Evolutionary conservation across 129 eudicot genomes (phyloP).

Genomic region (Lactuca saligna): DNA sequence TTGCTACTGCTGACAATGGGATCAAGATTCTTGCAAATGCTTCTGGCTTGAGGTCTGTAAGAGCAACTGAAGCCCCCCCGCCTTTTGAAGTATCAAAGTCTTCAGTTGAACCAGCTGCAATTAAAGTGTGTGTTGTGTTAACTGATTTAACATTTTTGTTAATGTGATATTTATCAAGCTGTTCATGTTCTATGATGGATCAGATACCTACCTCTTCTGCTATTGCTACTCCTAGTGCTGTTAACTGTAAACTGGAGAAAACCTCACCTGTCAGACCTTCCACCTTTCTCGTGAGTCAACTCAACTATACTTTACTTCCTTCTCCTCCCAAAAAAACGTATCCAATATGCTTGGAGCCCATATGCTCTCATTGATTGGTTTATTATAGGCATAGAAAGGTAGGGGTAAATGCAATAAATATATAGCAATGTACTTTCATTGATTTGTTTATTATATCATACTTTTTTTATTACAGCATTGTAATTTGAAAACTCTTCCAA

Average conservation of each 20-base stretch:
- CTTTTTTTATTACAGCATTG: not conserved
- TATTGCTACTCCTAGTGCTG: slow-evolving; percentile 50
- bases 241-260: slow-evolving; percentile 67
- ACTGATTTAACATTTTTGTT: not conserved
- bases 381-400: no score
- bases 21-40: slow-evolving; percentile 82
- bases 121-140: slow-evolving; percentile 47
- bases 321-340: not conserved
- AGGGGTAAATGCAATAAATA: no score
- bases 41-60: slow-evolving; percentile 64
- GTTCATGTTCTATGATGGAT: slow-evolving; percentile 20
- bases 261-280: slow-evolving; percentile 84
- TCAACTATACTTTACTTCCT: slow-evolving; percentile 2
- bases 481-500: no score
- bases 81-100: slow-evolving; percentile 73
- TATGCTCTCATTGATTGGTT: no score
- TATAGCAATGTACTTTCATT: no score
- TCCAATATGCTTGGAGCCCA: not conserved
- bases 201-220: slow-evolving; percentile 59
- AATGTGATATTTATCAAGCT: not conserved
- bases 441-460: no score
- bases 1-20: slow-evolving; percentile 72
- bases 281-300: slow-evolving; percentile 51
- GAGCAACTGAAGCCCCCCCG: slow-evolving; percentile 63
- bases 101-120: slow-evolving; percentile 63